Conservation (phyloP, 306 rosid genomes). For the Begonia peltatifolia region DNA sequence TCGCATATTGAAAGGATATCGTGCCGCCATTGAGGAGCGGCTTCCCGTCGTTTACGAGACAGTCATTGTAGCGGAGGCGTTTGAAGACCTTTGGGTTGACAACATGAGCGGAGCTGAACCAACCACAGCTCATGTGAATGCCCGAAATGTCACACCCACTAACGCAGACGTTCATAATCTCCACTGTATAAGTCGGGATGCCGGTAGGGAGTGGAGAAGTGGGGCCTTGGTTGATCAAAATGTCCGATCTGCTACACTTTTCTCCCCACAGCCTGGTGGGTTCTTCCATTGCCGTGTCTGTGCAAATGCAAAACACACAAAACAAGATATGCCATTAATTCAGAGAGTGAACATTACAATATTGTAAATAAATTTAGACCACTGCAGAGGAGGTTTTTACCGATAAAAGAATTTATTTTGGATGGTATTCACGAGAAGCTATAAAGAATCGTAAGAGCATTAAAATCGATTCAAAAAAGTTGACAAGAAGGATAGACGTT, state of each 20-base stretch:
- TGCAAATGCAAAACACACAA: conserved; percentile 1
- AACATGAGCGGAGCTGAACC: conserved; percentile 84
- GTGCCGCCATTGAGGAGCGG: conserved; percentile 46
- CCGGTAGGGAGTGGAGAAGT: conserved; percentile 70
- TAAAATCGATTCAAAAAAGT: conserved; percentile 4
- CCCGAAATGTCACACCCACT: conserved; percentile 57
- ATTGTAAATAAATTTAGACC: conserved; percentile 6
- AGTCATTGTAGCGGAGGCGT: conserved; percentile 63
- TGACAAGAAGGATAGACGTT: not conserved
- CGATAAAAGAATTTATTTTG: conserved; percentile 24
- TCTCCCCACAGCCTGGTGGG: conserved; percentile 71
- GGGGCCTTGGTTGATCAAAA: conserved; percentile 65
- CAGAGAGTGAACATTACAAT: not conserved
- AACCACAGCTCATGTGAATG: conserved; percentile 67
- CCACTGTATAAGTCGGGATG: conserved; percentile 70
- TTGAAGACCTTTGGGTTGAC: conserved; percentile 74
- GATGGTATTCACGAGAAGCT: conserved; percentile 15
- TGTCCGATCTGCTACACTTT: conserved; percentile 48
- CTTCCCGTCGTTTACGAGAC: conserved; percentile 70
- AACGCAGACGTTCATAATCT: conserved; percentile 55
- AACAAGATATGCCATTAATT: conserved; percentile 3
- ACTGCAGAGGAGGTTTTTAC: conserved; percentile 5
- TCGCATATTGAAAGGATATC: conserved; percentile 66
- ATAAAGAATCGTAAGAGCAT: conserved; percentile 8
- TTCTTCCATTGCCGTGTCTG: conserved; percentile 24